Evolutionary conservation across 1,284 basidiomycete genomes (phyloP), one percentile per base, ranked within the genome.

Genomic region (Fomitopsis betulina): DNA sequence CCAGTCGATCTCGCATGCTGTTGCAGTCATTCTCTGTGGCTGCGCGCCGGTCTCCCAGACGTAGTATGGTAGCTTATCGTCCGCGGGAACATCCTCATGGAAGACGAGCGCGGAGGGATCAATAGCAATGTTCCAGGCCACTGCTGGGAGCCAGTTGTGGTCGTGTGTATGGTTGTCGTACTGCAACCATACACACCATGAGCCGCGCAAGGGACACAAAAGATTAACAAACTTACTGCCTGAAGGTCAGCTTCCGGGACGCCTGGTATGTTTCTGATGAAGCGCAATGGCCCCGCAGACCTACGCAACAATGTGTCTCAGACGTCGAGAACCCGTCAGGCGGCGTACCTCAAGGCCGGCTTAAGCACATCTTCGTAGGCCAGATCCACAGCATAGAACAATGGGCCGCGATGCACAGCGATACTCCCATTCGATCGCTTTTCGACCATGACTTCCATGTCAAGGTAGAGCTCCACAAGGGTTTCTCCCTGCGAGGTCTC

Each of bases 11-110:
- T 71, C 73, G 62, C 82, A 85, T 23, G 80, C 83, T 9, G 71
- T 72, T 9, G 76, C 82, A 5, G 72, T 78, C 53, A 85, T 80
- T 32, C 75, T 77, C 56, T 82, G 67, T 21, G 82, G 80, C 27
- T 81, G 78, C 50, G 76, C 70, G 9, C 80, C 80, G 23, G 77
- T 73, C 68, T 84, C 82, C 65, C 80, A 84, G n/a, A 84, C 70
- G 0, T 80, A 81, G 21, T 79, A 80, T 15, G 82, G 81, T 23
- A 83, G 73, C 21, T 63, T 68, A 17, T 75, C 74, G 8, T 71
- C 69, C 27, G 53, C 35, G 1, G 53, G 35, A 21, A 15, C 38
- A 8, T 64, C 69, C 39, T 73, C 73, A 60, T 71, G 66, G 71
- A 84, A 84, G 45, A 69, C 70, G 47, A 84, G 68, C 21, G 81